Base-by-base conservation (phyloP, 75 land plant genomes). In the Chamaecyparis obtusa region DNA sequence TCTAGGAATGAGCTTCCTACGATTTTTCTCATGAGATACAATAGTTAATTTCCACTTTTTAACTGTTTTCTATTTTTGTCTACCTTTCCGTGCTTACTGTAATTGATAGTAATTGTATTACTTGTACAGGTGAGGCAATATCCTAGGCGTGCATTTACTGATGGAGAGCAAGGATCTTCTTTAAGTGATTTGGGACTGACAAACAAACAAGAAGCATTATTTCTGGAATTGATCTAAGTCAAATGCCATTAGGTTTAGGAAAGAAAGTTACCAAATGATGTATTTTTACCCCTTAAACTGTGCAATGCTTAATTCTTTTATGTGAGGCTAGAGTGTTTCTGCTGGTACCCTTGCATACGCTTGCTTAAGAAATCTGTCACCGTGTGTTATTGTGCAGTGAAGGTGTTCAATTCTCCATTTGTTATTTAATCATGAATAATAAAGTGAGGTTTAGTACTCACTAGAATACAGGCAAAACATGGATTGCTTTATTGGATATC, bases 131-230 rank as follows among this genome's bases (percentile, higher is more conserved):
- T 97, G 85, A 94, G 95, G 86, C 97, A 94, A 39, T 97, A 91
- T 85, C 99, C 99, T 48, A 90, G 99, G 27, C 90, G 92, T 30
- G 97, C 96, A 27, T 97, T 96, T 81, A 92, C 91, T 75, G 96
- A 89, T 86, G 94, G 88, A 72, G 99, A 96, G 74, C 91, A 91
- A 79, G 86, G 69, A 35, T 49, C 83, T 77, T 89, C 96, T 17
- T 87, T 97, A 69, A 90, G 86, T 67, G 94, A 93, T 37, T 90
- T 97, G 33, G 99, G 99, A 10, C 85, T 97, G 13, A 93, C 90
- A 56, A 94, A 93, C 93, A 97, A 95, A 86, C 99, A 97, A 80
- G 99, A 97, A 92, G 96, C 94, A n/a, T 88, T 97, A 79, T 94
- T 88, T 86, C 86, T 97, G 87, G 99, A 97, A 89, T 83, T 88